Percentiles rank a stretch among this genome's conserved stretches.
These are phyloP conservation scores for Myochromella boudieri DNA, from an alignment of 768 basidiomycete genomes.

Conservation along the genomic window DNA sequence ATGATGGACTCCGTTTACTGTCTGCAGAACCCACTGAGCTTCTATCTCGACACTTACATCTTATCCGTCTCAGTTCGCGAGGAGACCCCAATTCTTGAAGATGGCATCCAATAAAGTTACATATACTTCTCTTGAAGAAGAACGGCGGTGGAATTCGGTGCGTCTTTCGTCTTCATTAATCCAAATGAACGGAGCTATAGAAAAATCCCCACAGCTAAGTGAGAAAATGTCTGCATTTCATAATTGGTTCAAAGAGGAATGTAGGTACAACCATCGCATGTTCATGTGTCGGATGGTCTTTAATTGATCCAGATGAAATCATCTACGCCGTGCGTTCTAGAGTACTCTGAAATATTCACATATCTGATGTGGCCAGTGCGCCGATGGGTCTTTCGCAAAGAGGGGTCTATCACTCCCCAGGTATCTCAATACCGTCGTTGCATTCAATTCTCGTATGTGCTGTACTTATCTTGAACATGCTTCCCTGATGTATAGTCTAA, in stretches of 20 bases:
- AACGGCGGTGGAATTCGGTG: conserved; percentile 12
- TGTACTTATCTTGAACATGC: background rate
- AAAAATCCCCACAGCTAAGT: conserved; percentile 2
- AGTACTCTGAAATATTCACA: background rate
- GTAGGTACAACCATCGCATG: background rate
- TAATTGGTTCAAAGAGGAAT: conserved; percentile 15
- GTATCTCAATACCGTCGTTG: conserved; percentile 39
- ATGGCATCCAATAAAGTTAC: conserved; percentile 7
- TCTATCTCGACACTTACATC: background rate
- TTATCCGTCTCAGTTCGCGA: no score
- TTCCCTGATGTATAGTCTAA: conserved; percentile 16
- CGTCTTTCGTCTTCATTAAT: background rate
- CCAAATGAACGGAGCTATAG: background rate
- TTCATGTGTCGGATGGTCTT: background rate
- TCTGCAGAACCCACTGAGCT: background rate
- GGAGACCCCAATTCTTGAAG: no score
- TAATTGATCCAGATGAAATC: conserved; percentile 3
- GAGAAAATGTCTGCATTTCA: conserved; percentile 8
- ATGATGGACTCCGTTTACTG: background rate
- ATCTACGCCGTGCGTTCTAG: conserved; percentile 7
- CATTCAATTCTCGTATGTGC: conserved; percentile 40
- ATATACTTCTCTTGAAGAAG: conserved; percentile 3
- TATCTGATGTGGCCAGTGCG: conserved; percentile 13
- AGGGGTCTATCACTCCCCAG: conserved; percentile 40
- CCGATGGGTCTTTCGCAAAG: conserved; percentile 50